Conservation (phyloP, 164 flowering plant genomes). For the Euptelea pleiosperma region DNA sequence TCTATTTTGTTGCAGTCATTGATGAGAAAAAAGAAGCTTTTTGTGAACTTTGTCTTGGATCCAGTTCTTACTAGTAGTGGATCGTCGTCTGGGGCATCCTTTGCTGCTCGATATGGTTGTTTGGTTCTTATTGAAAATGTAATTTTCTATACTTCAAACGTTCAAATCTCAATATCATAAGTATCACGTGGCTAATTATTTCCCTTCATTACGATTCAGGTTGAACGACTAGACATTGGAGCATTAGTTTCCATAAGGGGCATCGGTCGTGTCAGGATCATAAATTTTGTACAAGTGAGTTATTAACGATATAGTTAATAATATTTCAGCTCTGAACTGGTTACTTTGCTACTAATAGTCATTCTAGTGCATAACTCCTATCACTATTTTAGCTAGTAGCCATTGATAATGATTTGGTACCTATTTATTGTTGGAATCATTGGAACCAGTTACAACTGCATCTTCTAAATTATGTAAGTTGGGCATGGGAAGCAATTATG, state of each 20-base stretch:
- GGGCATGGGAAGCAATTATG: too few relatives aligned
- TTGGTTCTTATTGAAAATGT: slow-evolving; percentile 58
- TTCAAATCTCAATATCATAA: not conserved
- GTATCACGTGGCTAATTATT: not conserved
- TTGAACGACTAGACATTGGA: slow-evolving; percentile 58
- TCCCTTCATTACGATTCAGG: slow-evolving; percentile 31
- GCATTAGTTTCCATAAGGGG: slow-evolving; percentile 67
- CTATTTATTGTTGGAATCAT: too few relatives aligned
- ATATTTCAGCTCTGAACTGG: not conserved
- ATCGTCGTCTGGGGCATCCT: slow-evolving; percentile 40
- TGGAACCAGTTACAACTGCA: too few relatives aligned
- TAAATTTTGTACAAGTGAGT: slow-evolving; percentile 41
- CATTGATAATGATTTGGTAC: too few relatives aligned
- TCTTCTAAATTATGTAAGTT: too few relatives aligned
- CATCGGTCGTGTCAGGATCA: slow-evolving; percentile 56
- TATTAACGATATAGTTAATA: not conserved
- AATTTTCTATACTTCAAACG: slow-evolving; percentile 20
- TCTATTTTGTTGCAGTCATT: slow-evolving; percentile 48
- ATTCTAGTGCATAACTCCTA: not conserved
- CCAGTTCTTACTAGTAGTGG: slow-evolving; percentile 31
- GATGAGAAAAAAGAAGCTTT: slow-evolving; percentile 42
- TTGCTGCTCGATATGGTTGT: slow-evolving; percentile 68
- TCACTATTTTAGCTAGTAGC: too few relatives aligned
- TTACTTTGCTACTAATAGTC: not conserved
- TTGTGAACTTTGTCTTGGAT: slow-evolving; percentile 73